Base-by-base conservation (phyloP, 2,329 filamentous ascomycete genomes). In the Lasiodiplodia gonubiensis region DNA sequence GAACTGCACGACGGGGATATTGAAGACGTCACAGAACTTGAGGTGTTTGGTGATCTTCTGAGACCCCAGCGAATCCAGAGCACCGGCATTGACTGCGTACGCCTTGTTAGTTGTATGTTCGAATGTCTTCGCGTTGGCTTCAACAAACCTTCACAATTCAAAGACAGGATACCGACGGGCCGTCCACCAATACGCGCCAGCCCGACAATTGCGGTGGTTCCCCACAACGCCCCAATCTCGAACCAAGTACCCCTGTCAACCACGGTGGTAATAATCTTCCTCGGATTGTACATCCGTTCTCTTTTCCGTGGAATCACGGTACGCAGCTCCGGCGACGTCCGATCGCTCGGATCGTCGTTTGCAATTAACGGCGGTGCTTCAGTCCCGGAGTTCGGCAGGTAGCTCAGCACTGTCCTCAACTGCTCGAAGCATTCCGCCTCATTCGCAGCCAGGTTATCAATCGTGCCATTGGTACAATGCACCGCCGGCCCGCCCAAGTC, bases 11-110 rank as follows among this genome's bases (percentile, higher is more conserved):
- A 89, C 79, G 0, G 88, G 88, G 2, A 90, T 77, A 69, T 90
- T 90, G 80, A 90, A 89, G 52, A 89, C 82, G 71, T 90, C 88
- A 69, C 86, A 86, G 71, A 90, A 83, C 71, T 89, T 89, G 42
- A 90, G 76, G 74, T 89, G 83, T 2, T 86, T 80, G 0, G 83
- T 85, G 23, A 89, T 80, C 71, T 90, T 90, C 70, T 89, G 88
- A 11, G 84, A 85, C 5, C 87, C 87, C 0, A 82, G 79, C 0
- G 87, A 85, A 72, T 90, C 88, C 10, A 90, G 76, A 0, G 88
- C 88, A 11, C 88, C 88, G 0, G 86, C 84, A 55, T 88, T 86
- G 23, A 87, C 82, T 67, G 52, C 6, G n/a, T 11, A 35, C 8
- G 4, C 8, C n/a, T 7, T 16, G 35, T 59, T 18, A 59, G 55